Base-by-base conservation (phyloP, 1,284 basidiomycete species). In the Trichosporon ovoides region DNA sequence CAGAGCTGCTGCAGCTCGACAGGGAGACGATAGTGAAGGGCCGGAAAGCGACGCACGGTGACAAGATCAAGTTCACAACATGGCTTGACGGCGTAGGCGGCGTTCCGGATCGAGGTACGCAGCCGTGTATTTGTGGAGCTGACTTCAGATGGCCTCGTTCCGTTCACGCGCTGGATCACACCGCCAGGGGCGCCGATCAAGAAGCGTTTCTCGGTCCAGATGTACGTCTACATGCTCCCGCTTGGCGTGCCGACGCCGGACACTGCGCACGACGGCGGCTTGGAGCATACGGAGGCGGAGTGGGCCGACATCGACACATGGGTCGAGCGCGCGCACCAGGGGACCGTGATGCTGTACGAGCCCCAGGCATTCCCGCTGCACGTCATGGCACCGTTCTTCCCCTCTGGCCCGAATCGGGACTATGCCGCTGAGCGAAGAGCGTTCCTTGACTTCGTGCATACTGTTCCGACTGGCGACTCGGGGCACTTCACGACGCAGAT, bases 131-230 rank as follows among this genome's bases (percentile, higher is more conserved):
- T n/a, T 20, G 2, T 2, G 40, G 20, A 22, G 33, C 52, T 57
- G 3, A 34, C 24, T 0, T 9, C 52, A 62, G 61, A 55, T 22
- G 56, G 53, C n/a, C 56, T 62, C 24, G 43, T 62, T 10, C 58
- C 61, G 2, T 62, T 62, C 38, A 62, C 61, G 37, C 58, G 61
- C 20, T 62, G 61, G 61, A 59, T 62, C 24, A 62, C 61, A 16
- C 61, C 61, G 7, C 49, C 53, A 3, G 37, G 50, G 6, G 40
- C 50, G 5, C 55, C 52, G 11, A 48, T 48, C 24, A 48, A 48
- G 43, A 62, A 55, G 19, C 61, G 61, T 43, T 62, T 57, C 53
- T 52, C 55, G 18, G 58, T 55, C 14, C 61, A 62, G 53, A 59
- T 62, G 61, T 62, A 62, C 55, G 38, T 62, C 22, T 62, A 62